Percentiles rank a stretch among this genome's conserved stretches.
Conservation (phyloP, 768 basidiomycete species). For the Rhizopogon roseolus region DNA sequence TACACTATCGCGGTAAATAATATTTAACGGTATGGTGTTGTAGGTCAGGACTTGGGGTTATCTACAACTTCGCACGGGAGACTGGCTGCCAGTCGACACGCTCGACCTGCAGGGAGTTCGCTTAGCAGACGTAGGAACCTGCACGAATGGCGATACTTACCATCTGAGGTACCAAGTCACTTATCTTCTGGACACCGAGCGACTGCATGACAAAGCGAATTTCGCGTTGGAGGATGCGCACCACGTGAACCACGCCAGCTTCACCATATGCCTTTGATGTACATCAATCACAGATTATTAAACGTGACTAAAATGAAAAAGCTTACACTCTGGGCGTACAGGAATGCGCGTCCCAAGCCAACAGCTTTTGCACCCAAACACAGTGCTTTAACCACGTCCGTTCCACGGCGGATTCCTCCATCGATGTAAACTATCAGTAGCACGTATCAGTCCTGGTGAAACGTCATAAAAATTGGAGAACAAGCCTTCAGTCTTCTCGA, state of each 20-base stretch:
- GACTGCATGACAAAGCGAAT: slow-evolving; percentile 74
- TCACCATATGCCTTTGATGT: slow-evolving; percentile 64
- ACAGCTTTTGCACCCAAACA: slow-evolving; percentile 87
- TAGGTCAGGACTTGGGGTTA: slow-evolving; percentile 18
- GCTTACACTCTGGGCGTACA: slow-evolving; percentile 80
- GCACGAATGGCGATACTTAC: slow-evolving; percentile 32
- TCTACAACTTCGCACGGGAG: slow-evolving; percentile 14
- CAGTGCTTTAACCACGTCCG: slow-evolving; percentile 86
- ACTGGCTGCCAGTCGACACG: slow-evolving; percentile 60
- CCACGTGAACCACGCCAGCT: slow-evolving; percentile 59
- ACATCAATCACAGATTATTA: slow-evolving; percentile 1
- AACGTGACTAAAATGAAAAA: neutral
- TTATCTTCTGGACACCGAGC: slow-evolving; percentile 61
- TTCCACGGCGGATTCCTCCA: slow-evolving; percentile 71
- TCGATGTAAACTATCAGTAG: slow-evolving; percentile 71
- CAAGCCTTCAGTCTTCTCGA: slow-evolving; percentile 64
- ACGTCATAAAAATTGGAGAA: neutral
- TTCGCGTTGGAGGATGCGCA: slow-evolving; percentile 71
- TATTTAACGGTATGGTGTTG: neutral
- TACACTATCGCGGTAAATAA: neutral
- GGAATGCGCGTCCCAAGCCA: slow-evolving; percentile 80
- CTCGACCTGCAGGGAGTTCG: slow-evolving; percentile 39
- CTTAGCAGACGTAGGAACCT: slow-evolving; percentile 1
- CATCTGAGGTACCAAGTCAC: slow-evolving; percentile 71
- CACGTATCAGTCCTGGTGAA: slow-evolving; percentile 4